Evolutionary conservation across 2,329 filamentous ascomycete species (phyloP).

Genomic region (Ploettnerulaceae sp.): DNA sequence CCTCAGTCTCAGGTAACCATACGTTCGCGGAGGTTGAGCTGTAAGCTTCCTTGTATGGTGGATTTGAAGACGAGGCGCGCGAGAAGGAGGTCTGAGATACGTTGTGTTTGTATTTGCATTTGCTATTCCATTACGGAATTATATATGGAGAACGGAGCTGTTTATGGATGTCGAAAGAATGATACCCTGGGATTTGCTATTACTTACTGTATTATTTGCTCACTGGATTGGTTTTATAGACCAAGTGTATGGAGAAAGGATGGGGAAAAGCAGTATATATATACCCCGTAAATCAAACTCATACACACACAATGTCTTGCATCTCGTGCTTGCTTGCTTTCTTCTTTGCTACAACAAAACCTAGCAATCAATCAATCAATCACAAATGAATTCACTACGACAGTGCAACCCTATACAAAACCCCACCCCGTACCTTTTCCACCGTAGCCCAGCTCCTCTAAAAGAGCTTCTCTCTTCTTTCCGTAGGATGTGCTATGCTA

Average conservation of each 20-base stretch:
- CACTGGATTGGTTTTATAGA: no score
- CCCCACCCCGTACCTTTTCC: no score
- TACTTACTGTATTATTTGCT: not conserved
- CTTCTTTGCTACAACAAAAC: not conserved
- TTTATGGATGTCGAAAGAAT: not conserved
- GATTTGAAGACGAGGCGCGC: not conserved
- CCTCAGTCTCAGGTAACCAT: slow-evolving; percentile 41
- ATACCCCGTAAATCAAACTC: no score
- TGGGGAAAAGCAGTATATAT: no score
- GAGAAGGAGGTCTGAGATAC: not conserved
- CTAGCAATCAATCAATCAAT: not conserved
- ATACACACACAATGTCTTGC: no score
- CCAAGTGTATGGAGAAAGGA: not conserved
- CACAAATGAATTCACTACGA: not conserved
- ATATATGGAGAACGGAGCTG: not conserved
- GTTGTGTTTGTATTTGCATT: not conserved
- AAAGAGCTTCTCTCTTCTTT: no score
- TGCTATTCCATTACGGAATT: not conserved
- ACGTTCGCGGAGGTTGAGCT: slow-evolving; percentile 39
- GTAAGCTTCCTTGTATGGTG: slow-evolving; percentile 19
- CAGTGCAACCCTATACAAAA: no score
- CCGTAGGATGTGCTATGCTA: no score
- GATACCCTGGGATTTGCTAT: slow-evolving; percentile 13
- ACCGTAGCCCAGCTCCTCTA: no score
- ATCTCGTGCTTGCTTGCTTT: no score